These are phyloP conservation scores for Pythium scleroteichum DNA, from an alignment of 352 stramenopile genomes.

Conservation along the genomic window DNA sequence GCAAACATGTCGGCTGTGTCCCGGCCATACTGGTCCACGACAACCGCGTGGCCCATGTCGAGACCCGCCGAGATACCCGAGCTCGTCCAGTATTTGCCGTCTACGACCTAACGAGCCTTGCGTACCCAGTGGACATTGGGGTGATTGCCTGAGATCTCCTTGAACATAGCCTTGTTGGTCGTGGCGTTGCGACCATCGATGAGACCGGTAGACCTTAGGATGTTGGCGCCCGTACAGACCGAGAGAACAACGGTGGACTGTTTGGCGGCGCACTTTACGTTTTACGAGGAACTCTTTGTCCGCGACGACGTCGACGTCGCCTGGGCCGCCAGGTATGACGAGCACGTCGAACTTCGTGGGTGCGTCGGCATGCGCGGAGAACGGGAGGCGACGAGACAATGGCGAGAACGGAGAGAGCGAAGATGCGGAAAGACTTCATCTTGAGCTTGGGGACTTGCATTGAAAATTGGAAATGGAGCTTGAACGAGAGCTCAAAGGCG, in stretches of 20 bases:
- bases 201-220: constrained; percentile 44
- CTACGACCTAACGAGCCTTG: constrained; percentile 54
- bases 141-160: constrained; percentile 31
- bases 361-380: no score
- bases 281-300: constrained; percentile 3
- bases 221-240: constrained; percentile 48
- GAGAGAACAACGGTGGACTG: constrained; percentile 39
- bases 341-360: no score
- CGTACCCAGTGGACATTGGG: constrained; percentile 51
- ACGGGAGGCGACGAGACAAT: no score
- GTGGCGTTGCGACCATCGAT: constrained; percentile 46
- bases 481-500: no score
- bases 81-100: constrained; percentile 55
- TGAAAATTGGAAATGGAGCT: no score
- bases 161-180: constrained; percentile 20
- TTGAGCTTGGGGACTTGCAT: no score
- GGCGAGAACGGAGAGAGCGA: no score
- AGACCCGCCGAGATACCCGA: constrained; percentile 61
- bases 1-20: constrained; percentile 33
- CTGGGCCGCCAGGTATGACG: no score
- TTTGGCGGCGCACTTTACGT: constrained; percentile 31
- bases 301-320: no score
- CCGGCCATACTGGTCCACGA: constrained; percentile 33
- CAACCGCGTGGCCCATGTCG: constrained; percentile 57
- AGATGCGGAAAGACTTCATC: no score